Evolutionary conservation across 2,329 filamentous ascomycete species (phyloP), one percentile per base, ranked within the genome.

Genomic region (Beauveria bassiana): DNA sequence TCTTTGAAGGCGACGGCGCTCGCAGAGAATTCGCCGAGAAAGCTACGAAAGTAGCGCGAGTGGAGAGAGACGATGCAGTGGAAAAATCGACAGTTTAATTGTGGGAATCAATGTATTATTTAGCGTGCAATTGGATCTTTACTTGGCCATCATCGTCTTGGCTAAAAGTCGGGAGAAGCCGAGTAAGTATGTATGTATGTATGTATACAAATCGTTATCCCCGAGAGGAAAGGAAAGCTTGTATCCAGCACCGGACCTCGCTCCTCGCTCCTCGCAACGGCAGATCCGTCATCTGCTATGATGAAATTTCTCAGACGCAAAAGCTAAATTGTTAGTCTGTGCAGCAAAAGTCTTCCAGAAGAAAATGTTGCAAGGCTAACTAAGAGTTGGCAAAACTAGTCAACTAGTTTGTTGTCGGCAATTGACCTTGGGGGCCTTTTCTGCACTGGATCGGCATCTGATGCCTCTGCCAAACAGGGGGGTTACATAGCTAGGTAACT

Each of bases 1-100:
- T 67, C 14, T 67, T 67, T 51, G 66, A 67, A 38, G 66, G 66
- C 7, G 59, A 65, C 24, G 14, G 53, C 12, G 62, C 42, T 12
- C 61, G 62, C 18, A 53, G 50, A 54, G 54, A 64, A 28, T 59
- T 64, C 40, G 59, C 55, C 38, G 62, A 65, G 20, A 64, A 64
- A 38, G 61, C 61, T 43, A 28, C 55, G 26, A 65, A 66, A 40
- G 62, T 64, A 38, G 61, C 64, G 26, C 61, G 52, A 43, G 62
- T 64, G 47, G 61, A 65, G 40, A 63, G 55, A 38, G 62, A 64
- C 2, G 49, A 61, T 6, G 62, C 46, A 20, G 20, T 56, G 45
- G 50, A 60, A 20, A 64, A 49, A 47, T 40, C 40, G 53, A 43
- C 40, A 10, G 56, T 62, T 3, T 53, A 26, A 24, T 2, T n/a